Percentiles rank a stretch among this genome's conserved stretches.
Conservation (phyloP, 2,329 filamentous ascomycete genomes). For the Thermochaetoides dissita region DNA sequence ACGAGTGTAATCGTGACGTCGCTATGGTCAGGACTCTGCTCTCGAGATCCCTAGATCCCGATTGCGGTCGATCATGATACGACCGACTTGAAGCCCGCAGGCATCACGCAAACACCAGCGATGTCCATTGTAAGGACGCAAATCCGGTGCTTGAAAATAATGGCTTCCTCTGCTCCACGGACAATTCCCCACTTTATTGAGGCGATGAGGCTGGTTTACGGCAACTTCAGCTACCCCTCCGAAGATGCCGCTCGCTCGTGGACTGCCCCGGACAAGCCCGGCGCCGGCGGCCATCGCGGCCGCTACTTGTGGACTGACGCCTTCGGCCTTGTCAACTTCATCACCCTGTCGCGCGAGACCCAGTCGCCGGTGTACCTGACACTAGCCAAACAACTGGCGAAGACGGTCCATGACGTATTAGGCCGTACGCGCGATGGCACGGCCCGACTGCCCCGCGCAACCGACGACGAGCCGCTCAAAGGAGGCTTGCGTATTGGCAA, state of each 20-base stretch:
- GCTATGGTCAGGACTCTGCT: neutral
- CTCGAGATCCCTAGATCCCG: neutral
- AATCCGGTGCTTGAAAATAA: constrained; percentile 3
- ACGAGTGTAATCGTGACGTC: constrained; percentile 9
- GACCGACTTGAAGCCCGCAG: too few relatives aligned
- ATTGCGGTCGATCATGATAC: too few relatives aligned
- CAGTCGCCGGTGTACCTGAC: constrained; percentile 27
- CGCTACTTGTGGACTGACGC: constrained; percentile 49
- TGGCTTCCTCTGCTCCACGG: constrained; percentile 2
- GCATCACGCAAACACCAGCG: too few relatives aligned
- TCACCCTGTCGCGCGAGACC: constrained; percentile 35
- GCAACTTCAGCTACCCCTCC: constrained; percentile 17
- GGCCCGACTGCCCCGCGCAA: constrained; percentile 34
- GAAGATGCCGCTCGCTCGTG: constrained; percentile 22
- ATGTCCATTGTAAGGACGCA: neutral
- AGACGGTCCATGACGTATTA: constrained; percentile 37
- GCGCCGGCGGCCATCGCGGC: constrained; percentile 39
- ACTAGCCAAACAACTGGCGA: constrained; percentile 33
- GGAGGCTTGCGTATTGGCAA: constrained; percentile 48
- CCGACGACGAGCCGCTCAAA: constrained; percentile 33
- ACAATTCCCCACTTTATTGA: constrained; percentile 19
- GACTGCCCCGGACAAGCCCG: constrained; percentile 30
- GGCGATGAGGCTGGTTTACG: constrained; percentile 26
- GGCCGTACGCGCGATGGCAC: constrained; percentile 36
- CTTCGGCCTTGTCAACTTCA: constrained; percentile 44